These are phyloP conservation scores for Nemania bipapillata DNA, from an alignment of 2,329 filamentous ascomycete species.

Conservation along the genomic window DNA sequence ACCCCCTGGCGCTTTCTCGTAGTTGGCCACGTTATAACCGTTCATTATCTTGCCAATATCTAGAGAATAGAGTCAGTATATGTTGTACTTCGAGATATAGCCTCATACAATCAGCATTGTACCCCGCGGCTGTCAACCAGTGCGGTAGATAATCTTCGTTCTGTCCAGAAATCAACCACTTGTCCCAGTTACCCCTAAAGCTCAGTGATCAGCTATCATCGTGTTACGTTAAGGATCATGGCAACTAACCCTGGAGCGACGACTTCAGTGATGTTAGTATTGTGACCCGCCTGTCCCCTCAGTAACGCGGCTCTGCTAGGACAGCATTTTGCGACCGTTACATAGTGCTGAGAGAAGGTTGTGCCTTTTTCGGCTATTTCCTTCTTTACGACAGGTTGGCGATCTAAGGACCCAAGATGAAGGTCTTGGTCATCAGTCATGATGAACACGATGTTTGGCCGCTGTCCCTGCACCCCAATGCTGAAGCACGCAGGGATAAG, in stretches of 20 bases:
- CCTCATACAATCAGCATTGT: conserved; percentile 33
- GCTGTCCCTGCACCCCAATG: conserved; percentile 11
- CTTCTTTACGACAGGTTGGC: conserved; percentile 16
- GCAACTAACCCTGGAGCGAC: conserved; percentile 49
- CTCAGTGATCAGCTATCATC: conserved; percentile 1
- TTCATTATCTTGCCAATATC: conserved; percentile 39
- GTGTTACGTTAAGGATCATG: not conserved
- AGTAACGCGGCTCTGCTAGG: conserved; percentile 33
- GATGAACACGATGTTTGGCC: conserved; percentile 35
- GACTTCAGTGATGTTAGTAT: conserved; percentile 50
- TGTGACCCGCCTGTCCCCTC: conserved; percentile 39
- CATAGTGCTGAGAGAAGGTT: conserved; percentile 31
- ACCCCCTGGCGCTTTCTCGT: conserved; percentile 18
- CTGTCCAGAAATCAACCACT: conserved; percentile 53
- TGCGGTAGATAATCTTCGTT: conserved; percentile 36
- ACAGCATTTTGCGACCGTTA: conserved; percentile 34
- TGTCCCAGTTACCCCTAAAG: conserved; percentile 54
- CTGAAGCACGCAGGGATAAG: conserved; percentile 9
- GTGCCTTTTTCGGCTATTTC: conserved; percentile 30
- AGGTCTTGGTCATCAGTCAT: conserved; percentile 38
- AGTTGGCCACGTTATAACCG: conserved; percentile 35
- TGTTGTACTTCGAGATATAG: not conserved
- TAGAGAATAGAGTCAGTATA: conserved; percentile 15
- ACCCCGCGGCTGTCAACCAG: conserved; percentile 34
- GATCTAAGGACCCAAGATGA: conserved; percentile 28